Percentiles rank a stretch among this genome's conserved stretches.
phyloP scores from a whole-genome alignment of 305 asterid genomes.

The Petunia hybrid region DNA sequence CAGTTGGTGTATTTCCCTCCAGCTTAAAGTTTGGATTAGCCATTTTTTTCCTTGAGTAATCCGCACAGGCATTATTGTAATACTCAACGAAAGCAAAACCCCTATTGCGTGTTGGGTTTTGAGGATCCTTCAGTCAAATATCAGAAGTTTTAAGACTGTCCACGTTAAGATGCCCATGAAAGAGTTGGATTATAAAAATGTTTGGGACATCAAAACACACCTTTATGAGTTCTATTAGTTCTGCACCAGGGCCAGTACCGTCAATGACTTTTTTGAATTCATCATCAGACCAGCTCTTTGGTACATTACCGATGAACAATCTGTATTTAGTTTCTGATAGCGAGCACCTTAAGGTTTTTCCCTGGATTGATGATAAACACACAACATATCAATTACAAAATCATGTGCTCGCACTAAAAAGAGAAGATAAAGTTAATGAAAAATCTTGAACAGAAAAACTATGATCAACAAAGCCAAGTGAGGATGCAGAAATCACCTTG shows the following conservation, averaged over 20 bases:
- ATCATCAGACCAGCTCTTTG: constrained; percentile 83
- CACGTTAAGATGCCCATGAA: constrained; percentile 29
- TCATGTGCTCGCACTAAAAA: constrained; percentile 10
- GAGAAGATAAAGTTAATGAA: neutral
- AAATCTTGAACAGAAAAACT: neutral
- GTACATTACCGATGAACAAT: constrained; percentile 90
- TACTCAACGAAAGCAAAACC: constrained; percentile 97
- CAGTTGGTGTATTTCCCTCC: constrained; percentile 84
- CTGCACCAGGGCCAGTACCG: constrained; percentile 90
- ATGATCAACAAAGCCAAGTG: constrained; percentile 31
- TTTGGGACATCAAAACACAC: constrained; percentile 42
- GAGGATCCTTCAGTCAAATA: constrained; percentile 75
- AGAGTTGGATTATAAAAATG: constrained; percentile 24
- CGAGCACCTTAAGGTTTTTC: constrained; percentile 84
- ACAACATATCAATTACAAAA: neutral
- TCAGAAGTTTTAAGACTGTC: constrained; percentile 19
- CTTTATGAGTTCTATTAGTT: constrained; percentile 89
- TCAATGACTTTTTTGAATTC: constrained; percentile 74
- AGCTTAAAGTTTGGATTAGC: constrained; percentile 69
- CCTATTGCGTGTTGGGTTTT: constrained; percentile 79
- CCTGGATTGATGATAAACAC: constrained; percentile 62
- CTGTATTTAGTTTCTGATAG: constrained; percentile 88
- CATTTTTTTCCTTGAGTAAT: constrained; percentile 85
- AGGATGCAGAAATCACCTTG: constrained; percentile 59
- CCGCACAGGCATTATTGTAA: constrained; percentile 98